These are phyloP conservation scores for Aristolochia californica DNA, from an alignment of 164 flowering plant genomes.

Conservation along the genomic window DNA sequence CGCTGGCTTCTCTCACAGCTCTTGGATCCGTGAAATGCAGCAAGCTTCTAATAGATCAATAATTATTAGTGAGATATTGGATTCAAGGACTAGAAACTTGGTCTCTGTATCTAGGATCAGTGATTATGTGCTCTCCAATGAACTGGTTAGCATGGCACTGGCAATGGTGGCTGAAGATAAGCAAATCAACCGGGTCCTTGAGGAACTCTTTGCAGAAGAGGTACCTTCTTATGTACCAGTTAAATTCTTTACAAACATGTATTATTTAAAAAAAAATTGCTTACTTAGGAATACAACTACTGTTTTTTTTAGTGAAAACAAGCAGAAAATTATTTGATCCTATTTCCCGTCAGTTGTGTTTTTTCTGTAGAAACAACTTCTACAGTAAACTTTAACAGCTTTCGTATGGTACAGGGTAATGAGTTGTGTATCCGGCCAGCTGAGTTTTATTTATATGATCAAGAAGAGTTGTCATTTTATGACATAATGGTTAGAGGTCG, in stretches of 20 bases:
- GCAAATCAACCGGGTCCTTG: slow-evolving; percentile 87
- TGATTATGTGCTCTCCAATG: slow-evolving; percentile 91
- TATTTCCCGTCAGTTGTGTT: too few relatives aligned
- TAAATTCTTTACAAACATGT: too few relatives aligned
- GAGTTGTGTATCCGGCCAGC: slow-evolving; percentile 85
- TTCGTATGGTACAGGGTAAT: slow-evolving; percentile 52
- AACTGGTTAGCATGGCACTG: slow-evolving; percentile 90
- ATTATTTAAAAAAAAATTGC: too few relatives aligned
- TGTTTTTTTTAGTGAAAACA: too few relatives aligned
- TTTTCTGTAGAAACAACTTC: too few relatives aligned
- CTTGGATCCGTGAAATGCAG: slow-evolving; percentile 95
- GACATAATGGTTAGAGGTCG: slow-evolving; percentile 76
- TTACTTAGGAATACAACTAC: too few relatives aligned
- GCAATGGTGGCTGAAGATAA: slow-evolving; percentile 97
- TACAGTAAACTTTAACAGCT: not conserved
- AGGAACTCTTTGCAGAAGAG: slow-evolving; percentile 91
- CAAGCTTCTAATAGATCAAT: slow-evolving; percentile 85
- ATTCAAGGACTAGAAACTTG: slow-evolving; percentile 85
- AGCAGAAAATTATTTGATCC: too few relatives aligned
- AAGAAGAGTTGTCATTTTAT: slow-evolving; percentile 69
- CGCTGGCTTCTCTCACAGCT: slow-evolving; percentile 69
- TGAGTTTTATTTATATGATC: slow-evolving; percentile 74
- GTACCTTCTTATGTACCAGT: slow-evolving; percentile 19
- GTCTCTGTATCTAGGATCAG: slow-evolving; percentile 91
- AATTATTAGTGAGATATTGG: slow-evolving; percentile 86